A percentile compares a stretch with the other conserved stretches of the same genome.
phyloP scores from a whole-genome alignment of 1,284 basidiomycete species.

The Entoloma clypeatum region DNA sequence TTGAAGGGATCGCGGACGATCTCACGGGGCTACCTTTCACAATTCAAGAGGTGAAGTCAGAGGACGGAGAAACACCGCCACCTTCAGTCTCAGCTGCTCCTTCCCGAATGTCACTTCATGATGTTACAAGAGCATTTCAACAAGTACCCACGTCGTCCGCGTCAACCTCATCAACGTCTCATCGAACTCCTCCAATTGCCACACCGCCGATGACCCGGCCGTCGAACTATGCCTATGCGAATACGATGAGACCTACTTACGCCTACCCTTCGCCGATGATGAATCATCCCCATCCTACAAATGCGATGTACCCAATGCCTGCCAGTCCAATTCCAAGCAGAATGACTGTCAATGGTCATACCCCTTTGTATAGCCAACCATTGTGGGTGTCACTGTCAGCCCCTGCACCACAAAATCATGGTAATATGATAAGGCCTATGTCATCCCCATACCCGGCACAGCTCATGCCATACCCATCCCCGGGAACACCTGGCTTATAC shows the following conservation, averaged over 20 bases:
- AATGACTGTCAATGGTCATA: conserved; percentile 56
- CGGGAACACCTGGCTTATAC: conserved; percentile 49
- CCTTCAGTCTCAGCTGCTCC: conserved; percentile 52
- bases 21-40: conserved; percentile 71
- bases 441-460: conserved; percentile 61
- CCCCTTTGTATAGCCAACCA: conserved; percentile 55
- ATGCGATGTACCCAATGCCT: conserved; percentile 58
- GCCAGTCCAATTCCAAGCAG: conserved; percentile 59
- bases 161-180: conserved; percentile 36
- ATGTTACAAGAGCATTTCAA: conserved; percentile 80
- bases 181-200: conserved; percentile 44
- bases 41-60: conserved; percentile 76
- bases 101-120: conserved; percentile 72
- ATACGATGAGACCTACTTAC: conserved; percentile 53
- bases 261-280: conserved; percentile 64
- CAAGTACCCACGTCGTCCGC: conserved; percentile 68
- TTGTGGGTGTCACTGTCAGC: conserved; percentile 60
- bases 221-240: conserved; percentile 23
- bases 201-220: conserved; percentile 45
- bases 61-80: conserved; percentile 76
- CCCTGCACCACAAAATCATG: conserved; percentile 43
- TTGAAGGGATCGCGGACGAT: conserved; percentile 77
- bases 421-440: conserved; percentile 52
- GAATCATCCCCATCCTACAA: conserved; percentile 61
- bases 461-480: conserved; percentile 59